These are phyloP conservation scores for Fomitopsis serialis DNA, from an alignment of 768 basidiomycete species.

Conservation along the genomic window DNA sequence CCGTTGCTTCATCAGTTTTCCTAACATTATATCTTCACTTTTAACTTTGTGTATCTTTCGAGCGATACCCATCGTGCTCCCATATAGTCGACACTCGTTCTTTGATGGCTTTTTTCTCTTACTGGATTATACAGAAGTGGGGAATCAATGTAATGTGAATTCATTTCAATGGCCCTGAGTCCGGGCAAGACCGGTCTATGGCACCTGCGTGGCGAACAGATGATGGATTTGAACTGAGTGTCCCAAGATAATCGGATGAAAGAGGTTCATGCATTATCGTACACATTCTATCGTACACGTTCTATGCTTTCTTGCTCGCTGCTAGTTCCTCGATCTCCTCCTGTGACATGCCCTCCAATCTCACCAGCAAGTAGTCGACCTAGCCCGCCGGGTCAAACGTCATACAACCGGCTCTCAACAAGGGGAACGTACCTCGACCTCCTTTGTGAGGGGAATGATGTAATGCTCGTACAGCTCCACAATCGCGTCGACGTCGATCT, in stretches of 20 bases:
- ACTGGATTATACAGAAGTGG: neutral
- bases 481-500: conserved; percentile 91
- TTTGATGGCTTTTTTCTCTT: neutral
- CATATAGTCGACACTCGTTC: neutral
- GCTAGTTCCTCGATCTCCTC: conserved; percentile 70
- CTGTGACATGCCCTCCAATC: conserved; percentile 80
- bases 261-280: too few relatives aligned
- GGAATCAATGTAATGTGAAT: neutral
- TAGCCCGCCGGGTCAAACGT: conserved; percentile 23
- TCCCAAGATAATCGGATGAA: too few relatives aligned
- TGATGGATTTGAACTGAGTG: too few relatives aligned
- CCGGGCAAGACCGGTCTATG: too few relatives aligned
- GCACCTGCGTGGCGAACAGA: too few relatives aligned
- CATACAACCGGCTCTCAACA: neutral
- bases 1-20: neutral
- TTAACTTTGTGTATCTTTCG: neutral
- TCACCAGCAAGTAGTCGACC: conserved; percentile 93
- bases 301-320: conserved; percentile 6
- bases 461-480: conserved; percentile 91
- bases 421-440: conserved; percentile 76
- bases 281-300: neutral
- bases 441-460: conserved; percentile 96
- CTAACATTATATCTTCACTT: neutral
- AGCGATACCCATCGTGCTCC: neutral
- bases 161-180: neutral